Conservation (phyloP, 148 eudicot genomes). For the Rhododendron williamsianum region DNA sequence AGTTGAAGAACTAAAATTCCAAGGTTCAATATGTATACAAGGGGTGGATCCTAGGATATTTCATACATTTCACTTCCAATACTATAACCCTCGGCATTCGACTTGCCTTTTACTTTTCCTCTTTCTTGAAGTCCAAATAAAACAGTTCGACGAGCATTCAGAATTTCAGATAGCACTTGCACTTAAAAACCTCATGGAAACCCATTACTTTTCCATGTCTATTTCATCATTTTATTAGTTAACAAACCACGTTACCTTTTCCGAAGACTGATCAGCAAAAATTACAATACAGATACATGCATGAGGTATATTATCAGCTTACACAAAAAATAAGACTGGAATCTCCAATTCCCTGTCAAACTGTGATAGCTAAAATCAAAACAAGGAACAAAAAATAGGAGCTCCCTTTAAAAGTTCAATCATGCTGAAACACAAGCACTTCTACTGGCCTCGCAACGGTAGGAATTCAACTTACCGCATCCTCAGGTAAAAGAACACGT, state of each 20-base stretch:
- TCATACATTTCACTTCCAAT: neutral
- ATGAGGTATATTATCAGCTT: neutral
- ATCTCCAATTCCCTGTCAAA: neutral
- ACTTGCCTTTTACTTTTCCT: neutral
- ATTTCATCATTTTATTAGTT: neutral
- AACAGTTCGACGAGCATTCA: neutral
- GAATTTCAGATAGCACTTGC: neutral
- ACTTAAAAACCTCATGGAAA: neutral
- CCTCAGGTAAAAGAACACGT: constrained; percentile 77
- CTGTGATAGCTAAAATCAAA: neutral
- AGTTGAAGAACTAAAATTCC: neutral
- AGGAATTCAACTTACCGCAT: constrained; percentile 63
- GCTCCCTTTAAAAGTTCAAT: neutral
- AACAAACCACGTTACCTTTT: neutral
- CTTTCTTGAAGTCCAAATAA: neutral
- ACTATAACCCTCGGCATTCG: neutral
- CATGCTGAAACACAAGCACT: neutral
- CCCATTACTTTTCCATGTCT: neutral
- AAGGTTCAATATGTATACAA: neutral
- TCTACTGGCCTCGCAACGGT: neutral
- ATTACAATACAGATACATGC: neutral
- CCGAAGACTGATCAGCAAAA: neutral
- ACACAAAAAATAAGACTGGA: neutral
- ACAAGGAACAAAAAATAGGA: neutral
- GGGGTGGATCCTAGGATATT: neutral